These are phyloP conservation scores for Ogataea nonfermentans DNA, from an alignment of 805 yeast species.

Conservation along the genomic window DNA sequence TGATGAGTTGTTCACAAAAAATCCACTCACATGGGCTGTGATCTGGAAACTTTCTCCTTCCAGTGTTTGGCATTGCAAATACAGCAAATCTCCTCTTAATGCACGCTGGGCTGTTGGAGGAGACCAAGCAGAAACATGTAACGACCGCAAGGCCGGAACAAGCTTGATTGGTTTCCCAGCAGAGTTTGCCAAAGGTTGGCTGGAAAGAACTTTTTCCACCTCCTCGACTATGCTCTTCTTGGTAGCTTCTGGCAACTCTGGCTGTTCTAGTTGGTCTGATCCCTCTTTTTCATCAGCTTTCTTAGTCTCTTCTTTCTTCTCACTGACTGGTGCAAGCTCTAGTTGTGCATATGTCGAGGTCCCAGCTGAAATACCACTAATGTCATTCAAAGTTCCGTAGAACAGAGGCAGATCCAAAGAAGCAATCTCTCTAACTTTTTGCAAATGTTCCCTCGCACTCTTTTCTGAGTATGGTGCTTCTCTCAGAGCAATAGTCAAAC, in stretches of 20 bases:
- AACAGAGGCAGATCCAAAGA: conserved; percentile 51
- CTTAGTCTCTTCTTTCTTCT: conserved; percentile 16
- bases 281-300: conserved; percentile 20
- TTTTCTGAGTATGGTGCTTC: conserved; percentile 60
- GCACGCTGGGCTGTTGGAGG: conserved; percentile 71
- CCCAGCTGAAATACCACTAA: conserved; percentile 45
- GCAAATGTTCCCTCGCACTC: conserved; percentile 59
- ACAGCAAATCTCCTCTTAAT: conserved; percentile 74
- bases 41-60: conserved; percentile 80
- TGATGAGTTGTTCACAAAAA: conserved; percentile 70
- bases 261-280: conserved; percentile 20
- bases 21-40: conserved; percentile 78
- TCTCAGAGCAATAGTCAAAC: conserved; percentile 38
- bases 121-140: conserved; percentile 74
- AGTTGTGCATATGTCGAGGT: conserved; percentile 45
- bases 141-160: conserved; percentile 52
- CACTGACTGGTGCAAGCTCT: conserved; percentile 21
- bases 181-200: conserved; percentile 15
- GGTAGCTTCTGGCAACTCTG: conserved; percentile 36
- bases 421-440: conserved; percentile 58
- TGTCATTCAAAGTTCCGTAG: conserved; percentile 39
- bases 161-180: conserved; percentile 36
- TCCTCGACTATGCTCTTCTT: conserved; percentile 20
- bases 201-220: conserved; percentile 21
- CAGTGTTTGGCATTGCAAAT: conserved; percentile 69